Base-by-base conservation (phyloP, 192 early-diverging fungal species). In the Linnemannia elongata region DNA sequence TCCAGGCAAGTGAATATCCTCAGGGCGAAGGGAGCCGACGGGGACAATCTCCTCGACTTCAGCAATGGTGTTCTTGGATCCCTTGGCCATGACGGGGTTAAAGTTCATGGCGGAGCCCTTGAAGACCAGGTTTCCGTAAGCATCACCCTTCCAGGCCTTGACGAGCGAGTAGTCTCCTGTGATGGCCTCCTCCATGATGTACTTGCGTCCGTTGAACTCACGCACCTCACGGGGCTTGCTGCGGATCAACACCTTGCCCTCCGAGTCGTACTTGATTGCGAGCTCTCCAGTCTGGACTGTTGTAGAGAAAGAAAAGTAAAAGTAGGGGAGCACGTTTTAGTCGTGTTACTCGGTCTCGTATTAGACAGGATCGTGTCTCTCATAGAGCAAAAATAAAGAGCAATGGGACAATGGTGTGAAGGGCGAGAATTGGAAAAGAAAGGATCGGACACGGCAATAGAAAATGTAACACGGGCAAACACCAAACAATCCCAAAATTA, bases 111-210 rank as follows among this genome's bases (percentile, higher is more conserved):
- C 94, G 0, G 95, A 91, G 33, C 93, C 91, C 83, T 89, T 92
- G 90, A 95, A 96, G 24, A 95, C 88, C 38, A 95, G 82, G 87
- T 96, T 96, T 42, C 95, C 95, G n/a, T 93, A 90, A 72, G 90
- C 91, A 80, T 96, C 95, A 24, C 91, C 96, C 90, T 96, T 96
- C 94, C 94, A 96, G n/a, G 96, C 96, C 89, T 96, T 96, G 81
- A 96, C 91, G 20, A 96, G 85, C 0, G 94, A 91, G 89, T 89
- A 94, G 84, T 96, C 95, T 24, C 96, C 96, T 1, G 88, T 89
- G 41, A 96, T 96, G 13, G 94, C 91, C 82, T 95, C 92, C 83
- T 96, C 95, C 91, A 96, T 92, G n/a, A 96, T 87, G 81, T 95
- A 95, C 70, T 93, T 91, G 60, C 91, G 88, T 9, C 92, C 92